phyloP scores from a whole-genome alignment of 805 yeast genomes.

The Schizosaccharomyces japonicus region DNA sequence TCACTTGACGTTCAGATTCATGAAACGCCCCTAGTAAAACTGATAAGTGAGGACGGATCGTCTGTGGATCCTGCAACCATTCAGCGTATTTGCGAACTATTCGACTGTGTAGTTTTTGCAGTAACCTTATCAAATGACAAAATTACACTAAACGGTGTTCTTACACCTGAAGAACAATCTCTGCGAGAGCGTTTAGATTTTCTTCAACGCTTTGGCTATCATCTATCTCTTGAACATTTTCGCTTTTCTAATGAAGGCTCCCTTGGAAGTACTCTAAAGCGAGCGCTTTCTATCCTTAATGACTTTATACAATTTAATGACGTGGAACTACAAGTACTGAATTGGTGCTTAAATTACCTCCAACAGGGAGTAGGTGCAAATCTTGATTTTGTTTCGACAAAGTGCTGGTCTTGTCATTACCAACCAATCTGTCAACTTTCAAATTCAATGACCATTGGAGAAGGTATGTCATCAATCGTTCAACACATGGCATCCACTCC shows the following conservation, averaged over 20 bases:
- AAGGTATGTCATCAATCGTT: not conserved
- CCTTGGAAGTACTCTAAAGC: not conserved
- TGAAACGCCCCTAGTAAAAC: too few relatives aligned
- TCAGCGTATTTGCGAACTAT: constrained; percentile 20
- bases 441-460: not conserved
- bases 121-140: constrained; percentile 19
- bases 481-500: not conserved
- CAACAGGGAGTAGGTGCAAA: not conserved
- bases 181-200: too few relatives aligned
- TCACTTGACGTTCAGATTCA: constrained; percentile 17
- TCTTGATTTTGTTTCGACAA: not conserved
- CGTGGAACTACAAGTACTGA: not conserved
- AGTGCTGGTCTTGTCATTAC: too few relatives aligned
- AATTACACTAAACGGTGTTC: not conserved
- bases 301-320: not conserved
- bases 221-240: not conserved
- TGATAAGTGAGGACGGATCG: too few relatives aligned
- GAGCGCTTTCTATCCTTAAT: not conserved
- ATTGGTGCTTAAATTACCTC: not conserved
- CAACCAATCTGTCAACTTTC: not conserved
- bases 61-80: not conserved
- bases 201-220: not conserved
- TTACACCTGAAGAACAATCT: not conserved
- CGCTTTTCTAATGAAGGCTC: not conserved
- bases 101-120: constrained; percentile 21